phyloP scores from a whole-genome alignment of 495 filamentous ascomycete species.

The Oidiodendron maius region DNA sequence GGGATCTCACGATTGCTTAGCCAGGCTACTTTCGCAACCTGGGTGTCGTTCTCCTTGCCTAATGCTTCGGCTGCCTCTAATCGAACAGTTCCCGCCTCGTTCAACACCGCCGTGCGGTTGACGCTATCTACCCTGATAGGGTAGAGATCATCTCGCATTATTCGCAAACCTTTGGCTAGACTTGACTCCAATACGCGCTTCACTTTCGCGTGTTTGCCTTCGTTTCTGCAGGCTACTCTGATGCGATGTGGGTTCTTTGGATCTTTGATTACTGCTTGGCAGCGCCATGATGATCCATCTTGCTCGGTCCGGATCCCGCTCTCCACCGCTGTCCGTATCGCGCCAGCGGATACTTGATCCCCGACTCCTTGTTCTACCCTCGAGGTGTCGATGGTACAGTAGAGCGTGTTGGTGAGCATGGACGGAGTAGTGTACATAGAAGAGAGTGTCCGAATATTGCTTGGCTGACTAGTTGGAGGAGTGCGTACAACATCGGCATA shows the following conservation, averaged over 20 bases:
- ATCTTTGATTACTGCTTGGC: not conserved
- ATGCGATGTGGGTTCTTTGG: not conserved
- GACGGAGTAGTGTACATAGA: not conserved
- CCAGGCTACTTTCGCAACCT: not conserved
- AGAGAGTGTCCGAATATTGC: not conserved
- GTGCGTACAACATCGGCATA: not conserved
- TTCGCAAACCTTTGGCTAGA: not conserved
- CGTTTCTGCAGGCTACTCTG: not conserved
- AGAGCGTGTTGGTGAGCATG: not conserved
- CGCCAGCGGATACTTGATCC: not conserved
- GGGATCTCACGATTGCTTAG: not conserved
- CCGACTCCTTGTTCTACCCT: not conserved
- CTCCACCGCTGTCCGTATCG: not conserved
- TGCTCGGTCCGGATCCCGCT: not conserved
- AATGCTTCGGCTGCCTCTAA: not conserved
- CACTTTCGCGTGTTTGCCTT: not conserved
- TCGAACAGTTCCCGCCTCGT: not conserved
- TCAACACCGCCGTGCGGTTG: not conserved
- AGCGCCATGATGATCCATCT: not conserved
- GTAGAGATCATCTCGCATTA: not conserved
- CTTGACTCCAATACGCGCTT: not conserved
- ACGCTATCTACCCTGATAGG: not conserved
- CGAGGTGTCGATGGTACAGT: not conserved
- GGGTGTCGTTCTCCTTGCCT: not conserved
- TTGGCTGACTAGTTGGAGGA: not conserved